phyloP scores from a whole-genome alignment of 805 yeast genomes.

The Debaryomyces tyrocola region DNA sequence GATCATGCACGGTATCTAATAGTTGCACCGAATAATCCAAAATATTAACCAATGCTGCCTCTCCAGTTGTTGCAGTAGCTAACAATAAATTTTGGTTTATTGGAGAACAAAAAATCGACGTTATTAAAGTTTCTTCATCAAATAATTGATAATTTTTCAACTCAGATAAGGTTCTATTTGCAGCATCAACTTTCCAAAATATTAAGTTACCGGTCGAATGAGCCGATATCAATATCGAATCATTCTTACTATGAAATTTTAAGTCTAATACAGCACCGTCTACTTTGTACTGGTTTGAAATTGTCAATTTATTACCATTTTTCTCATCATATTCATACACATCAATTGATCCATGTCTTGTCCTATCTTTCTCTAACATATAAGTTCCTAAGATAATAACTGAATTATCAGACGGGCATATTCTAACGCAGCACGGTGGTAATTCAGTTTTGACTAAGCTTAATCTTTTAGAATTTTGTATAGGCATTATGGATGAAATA shows the following conservation, averaged over 20 bases:
- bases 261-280: constrained; percentile 75
- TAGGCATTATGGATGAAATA: constrained; percentile 4
- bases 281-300: constrained; percentile 30
- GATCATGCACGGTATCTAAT: constrained; percentile 51
- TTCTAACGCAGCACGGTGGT: constrained; percentile 84
- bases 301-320: constrained; percentile 9
- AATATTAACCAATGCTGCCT: constrained; percentile 44
- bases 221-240: constrained; percentile 52
- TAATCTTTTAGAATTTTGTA: constrained; percentile 16
- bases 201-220: constrained; percentile 80
- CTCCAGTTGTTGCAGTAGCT: constrained; percentile 72
- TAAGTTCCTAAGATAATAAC: constrained; percentile 77
- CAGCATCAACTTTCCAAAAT: constrained; percentile 53
- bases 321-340: constrained; percentile 30
- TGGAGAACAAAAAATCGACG: constrained; percentile 64
- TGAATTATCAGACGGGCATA: constrained; percentile 50
- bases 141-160: constrained; percentile 40
- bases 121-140: constrained; percentile 52
- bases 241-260: constrained; percentile 60
- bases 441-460: constrained; percentile 44
- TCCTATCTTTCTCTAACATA: constrained; percentile 57
- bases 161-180: constrained; percentile 14
- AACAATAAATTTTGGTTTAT: constrained; percentile 34
- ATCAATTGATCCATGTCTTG: constrained; percentile 64
- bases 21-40: constrained; percentile 10